Base-by-base conservation (phyloP, 2,329 filamentous ascomycete species). In the Penicillium thymicola region DNA sequence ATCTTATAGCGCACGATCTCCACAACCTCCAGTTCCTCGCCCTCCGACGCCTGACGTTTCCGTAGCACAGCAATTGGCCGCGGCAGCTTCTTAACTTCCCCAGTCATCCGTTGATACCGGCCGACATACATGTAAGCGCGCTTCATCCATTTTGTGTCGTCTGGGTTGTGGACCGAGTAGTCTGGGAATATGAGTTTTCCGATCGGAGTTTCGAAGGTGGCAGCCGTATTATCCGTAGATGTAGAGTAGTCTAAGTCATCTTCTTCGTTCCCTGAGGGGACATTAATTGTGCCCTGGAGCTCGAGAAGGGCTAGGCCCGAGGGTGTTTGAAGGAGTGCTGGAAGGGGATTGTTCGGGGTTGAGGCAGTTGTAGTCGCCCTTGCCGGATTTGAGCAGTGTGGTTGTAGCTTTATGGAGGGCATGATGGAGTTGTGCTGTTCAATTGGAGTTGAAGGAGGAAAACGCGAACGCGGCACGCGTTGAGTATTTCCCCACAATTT, bases 1-100 rank as follows among this genome's bases (percentile, higher is more conserved):
- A 97, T 78, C 78, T 96, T 97, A 71, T 88, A 89, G 78, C 87
- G 89, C 61, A 97, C 82, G 65, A 97, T 85, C 74, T 97, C 93
- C 50, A 92, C 85, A 62, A 97, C 83, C 76, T 97, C 92, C 51
- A 97, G 71, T 46, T 72, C 70, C 65, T 73, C 78, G 8, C 62
- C 64, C 21, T 67, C 55, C 25, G 51, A 51, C 79, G 67, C 46
- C n/a, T 57, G 65, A 44, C 80, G 81, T 66, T 83, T 85, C 60
- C 86, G 82, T 25, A 97, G 80, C n/a, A 97, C 79, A 4, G 88
- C 94, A 63, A 97, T 71, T 3, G 92, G 87, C 68, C 85, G 89
- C 6, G 83, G 82, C 48, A 97, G 76, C 75, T 92, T 96, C 80
- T 92, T 96, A 47, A 96, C 86, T 73, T 97, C 92, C 4, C 94